Evolutionary conservation across 176 grass and related monocot genomes (phyloP), one percentile per base, ranked within the genome.

Genomic region (Ensete glaucum): DNA sequence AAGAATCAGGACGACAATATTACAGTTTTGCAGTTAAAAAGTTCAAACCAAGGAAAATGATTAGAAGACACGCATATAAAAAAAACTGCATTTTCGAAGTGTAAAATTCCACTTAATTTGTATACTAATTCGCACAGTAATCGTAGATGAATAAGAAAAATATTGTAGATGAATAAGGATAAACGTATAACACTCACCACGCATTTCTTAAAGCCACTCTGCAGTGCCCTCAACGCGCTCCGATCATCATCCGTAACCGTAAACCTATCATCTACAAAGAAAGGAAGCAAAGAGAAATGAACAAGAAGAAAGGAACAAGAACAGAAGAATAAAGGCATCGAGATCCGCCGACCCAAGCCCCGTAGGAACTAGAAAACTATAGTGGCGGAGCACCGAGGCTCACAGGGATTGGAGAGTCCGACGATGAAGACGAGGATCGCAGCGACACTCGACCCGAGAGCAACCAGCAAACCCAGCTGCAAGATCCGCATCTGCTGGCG

Each of bases 381-480:
- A 55, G 19, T 0, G 2, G 48, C 6, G 20, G 11, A 26, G 4
- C 9, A 17, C 9, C 11, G 23, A 48, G 52, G 70, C 72, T 86
- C 84, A 93, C 93, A 78, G 3, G 87, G 83, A 65, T 64, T 79
- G 55, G 93, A 91, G 74, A 97, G 25, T 66, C 93, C 85, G 17
- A 88, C 82, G 77, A 97, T 83, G 71, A 93, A 97, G 82, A 97
- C 71, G 79, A 90, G 53, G 82, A 97, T 89, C 60, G 87, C 90
- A 14, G 80, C 53, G n/a, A 89, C 69, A 63, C 88, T 82, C 1
- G 82, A 97, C 71, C 85, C 76, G 0, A 97, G 25, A 72, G 87
- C 90, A 3, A 84, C 88, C 19, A 77, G 82, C 58, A 92, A 82
- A 24, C 84, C 84, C 8, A 92, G 82, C 15, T 80, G 90, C 73